phyloP scores from a whole-genome alignment of 306 rosid species.

The Prunus kanzakura region DNA sequence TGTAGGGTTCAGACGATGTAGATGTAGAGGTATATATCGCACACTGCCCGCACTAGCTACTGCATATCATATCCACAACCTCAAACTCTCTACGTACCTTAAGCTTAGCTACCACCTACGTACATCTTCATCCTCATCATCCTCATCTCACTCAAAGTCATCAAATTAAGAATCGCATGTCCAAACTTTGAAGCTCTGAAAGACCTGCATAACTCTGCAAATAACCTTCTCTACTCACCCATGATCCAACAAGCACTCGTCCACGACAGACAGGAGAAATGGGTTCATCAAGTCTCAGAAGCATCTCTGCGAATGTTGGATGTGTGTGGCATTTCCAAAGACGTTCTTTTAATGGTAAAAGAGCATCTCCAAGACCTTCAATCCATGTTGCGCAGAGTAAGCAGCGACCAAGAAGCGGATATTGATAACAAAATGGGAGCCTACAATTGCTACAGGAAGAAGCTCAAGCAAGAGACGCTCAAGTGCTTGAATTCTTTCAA shows the following conservation, averaged over 20 bases:
- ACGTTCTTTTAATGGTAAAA: slow-evolving; percentile 47
- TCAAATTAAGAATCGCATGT: slow-evolving; percentile 25
- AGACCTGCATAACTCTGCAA: slow-evolving; percentile 52
- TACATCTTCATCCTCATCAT: neutral
- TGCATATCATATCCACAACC: no score
- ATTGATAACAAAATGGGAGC: slow-evolving; percentile 31
- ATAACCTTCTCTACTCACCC: slow-evolving; percentile 50
- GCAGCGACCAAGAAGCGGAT: slow-evolving; percentile 25
- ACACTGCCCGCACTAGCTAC: no score
- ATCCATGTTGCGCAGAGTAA: slow-evolving; percentile 37
- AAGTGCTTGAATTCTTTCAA: slow-evolving; percentile 53
- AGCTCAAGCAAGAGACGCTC: slow-evolving; percentile 48
- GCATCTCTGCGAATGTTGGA: slow-evolving; percentile 57
- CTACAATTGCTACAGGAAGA: slow-evolving; percentile 44
- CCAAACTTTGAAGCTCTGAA: slow-evolving; percentile 53
- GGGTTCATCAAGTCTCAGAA: slow-evolving; percentile 50
- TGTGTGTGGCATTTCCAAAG: slow-evolving; percentile 53
- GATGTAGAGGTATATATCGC: no score
- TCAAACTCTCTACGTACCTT: no score
- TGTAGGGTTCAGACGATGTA: no score
- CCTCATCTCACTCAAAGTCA: neutral
- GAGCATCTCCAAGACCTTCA: slow-evolving; percentile 59
- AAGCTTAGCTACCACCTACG: no score
- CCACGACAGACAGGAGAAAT: slow-evolving; percentile 39
- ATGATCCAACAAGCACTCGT: slow-evolving; percentile 38